Evolutionary conservation across 1,139 yeast species (phyloP).

Genomic region (Debaryomyces sp.): DNA sequence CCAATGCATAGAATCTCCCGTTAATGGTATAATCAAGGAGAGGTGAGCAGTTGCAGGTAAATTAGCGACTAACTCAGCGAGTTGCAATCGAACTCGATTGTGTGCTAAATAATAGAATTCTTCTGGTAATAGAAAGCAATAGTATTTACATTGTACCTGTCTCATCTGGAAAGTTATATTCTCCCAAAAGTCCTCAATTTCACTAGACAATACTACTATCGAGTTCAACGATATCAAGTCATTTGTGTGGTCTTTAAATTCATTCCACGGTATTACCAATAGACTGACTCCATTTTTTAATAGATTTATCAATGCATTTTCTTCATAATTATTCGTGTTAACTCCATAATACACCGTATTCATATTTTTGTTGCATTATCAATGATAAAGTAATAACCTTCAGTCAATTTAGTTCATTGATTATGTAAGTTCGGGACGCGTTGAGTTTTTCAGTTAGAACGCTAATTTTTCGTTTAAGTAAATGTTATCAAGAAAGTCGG

Average conservation of each 20-base stretch:
- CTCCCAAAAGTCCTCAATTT: not conserved
- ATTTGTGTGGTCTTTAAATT: not conserved
- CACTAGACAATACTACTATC: conserved; percentile 4
- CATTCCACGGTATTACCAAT: not conserved
- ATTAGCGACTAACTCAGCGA: not conserved
- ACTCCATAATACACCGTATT: conserved; percentile 2
- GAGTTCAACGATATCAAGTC: not conserved
- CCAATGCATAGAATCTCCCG: not conserved
- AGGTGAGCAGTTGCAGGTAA: not conserved
- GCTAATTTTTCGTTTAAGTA: conserved; percentile 1
- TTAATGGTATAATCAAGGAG: conserved; percentile 5
- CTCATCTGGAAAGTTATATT: not conserved
- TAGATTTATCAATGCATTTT: not conserved
- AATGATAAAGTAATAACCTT: not conserved
- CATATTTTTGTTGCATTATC: not conserved
- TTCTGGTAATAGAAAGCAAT: not conserved
- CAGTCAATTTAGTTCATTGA: not conserved
- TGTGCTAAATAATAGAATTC: not conserved
- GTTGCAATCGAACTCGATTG: not conserved
- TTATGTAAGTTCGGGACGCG: conserved; percentile 7
- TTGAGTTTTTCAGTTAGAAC: not conserved
- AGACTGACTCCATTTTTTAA: not conserved
- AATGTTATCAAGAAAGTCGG: not conserved
- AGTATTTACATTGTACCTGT: not conserved
- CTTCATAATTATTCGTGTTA: not conserved